Percentiles rank a stretch among this genome's conserved stretches.
These are phyloP conservation scores for Onygena corvina DNA, from an alignment of 2,329 filamentous ascomycete species.

Conservation along the genomic window DNA sequence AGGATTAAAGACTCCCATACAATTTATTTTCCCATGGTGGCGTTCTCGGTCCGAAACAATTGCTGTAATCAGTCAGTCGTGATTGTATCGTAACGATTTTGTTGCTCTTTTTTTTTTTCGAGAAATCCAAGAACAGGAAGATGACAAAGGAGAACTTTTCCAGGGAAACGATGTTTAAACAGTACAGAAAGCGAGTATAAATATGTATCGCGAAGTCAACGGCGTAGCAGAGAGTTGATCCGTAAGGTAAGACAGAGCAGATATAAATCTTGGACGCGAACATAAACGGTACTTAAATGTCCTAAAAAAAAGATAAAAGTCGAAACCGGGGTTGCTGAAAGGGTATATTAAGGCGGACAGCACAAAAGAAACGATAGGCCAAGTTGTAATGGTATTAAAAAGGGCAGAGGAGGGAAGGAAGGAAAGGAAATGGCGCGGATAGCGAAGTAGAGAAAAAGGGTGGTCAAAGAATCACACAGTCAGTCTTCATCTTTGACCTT, in stretches of 20 bases:
- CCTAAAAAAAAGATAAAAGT: neutral
- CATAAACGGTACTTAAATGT: neutral
- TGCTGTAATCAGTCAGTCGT: constrained; percentile 3
- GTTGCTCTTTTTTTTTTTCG: neutral
- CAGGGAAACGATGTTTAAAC: neutral
- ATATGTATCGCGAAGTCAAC: constrained; percentile 3
- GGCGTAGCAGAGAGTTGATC: constrained; percentile 3
- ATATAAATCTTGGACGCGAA: constrained; percentile 5
- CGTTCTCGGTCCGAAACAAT: neutral
- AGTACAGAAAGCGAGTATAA: neutral
- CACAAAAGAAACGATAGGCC: constrained; percentile 1
- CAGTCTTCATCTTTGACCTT: constrained; percentile 13
- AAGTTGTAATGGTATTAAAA: neutral
- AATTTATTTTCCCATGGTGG: constrained; percentile 7
- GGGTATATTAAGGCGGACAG: constrained; percentile 9
- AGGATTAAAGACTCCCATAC: constrained; percentile 3
- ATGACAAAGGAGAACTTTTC: constrained; percentile 3
- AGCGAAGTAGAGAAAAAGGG: neutral
- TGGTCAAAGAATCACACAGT: constrained; percentile 31
- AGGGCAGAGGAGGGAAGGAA: neutral
- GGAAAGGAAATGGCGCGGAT: neutral
- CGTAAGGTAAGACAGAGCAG: neutral
- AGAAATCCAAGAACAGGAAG: constrained; percentile 1
- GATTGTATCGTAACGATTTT: neutral
- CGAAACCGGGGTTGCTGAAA: constrained; percentile 1